A percentile compares a stretch with the other conserved stretches of the same genome.
These are phyloP conservation scores for Ramalina intermedia DNA, from an alignment of 495 filamentous ascomycete species.

Conservation along the genomic window DNA sequence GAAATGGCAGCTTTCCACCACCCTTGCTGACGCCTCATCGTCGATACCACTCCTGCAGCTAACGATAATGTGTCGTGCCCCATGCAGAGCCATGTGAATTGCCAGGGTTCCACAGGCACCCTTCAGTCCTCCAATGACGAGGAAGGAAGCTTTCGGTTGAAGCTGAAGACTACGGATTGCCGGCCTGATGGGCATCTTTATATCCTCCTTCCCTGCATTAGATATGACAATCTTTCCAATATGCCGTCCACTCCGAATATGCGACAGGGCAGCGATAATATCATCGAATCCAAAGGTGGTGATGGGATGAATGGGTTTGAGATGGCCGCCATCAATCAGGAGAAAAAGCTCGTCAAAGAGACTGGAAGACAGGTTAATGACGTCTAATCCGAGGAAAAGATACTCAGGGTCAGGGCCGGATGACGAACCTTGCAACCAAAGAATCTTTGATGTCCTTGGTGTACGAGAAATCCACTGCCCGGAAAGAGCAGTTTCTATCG, in stretches of 20 bases:
- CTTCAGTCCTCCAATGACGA: conserved; percentile 25
- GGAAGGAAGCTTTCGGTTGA: conserved; percentile 16
- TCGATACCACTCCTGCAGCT: conserved; percentile 1
- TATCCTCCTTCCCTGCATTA: neutral
- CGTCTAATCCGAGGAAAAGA: no score
- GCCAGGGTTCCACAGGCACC: conserved; percentile 25
- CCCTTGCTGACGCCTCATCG: neutral
- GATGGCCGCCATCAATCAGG: conserved; percentile 15
- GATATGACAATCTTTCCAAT: conserved; percentile 34
- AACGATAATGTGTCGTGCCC: conserved; percentile 17
- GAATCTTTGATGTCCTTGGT: no score
- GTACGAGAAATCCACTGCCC: no score
- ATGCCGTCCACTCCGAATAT: conserved; percentile 25
- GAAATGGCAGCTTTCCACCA: neutral
- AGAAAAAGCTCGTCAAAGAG: no score
- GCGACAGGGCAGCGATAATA: conserved; percentile 16
- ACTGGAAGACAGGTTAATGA: conserved; percentile 12
- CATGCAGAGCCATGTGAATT: conserved; percentile 17
- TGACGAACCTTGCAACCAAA: no score
- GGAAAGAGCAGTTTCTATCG: conserved; percentile 17
- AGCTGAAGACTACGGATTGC: conserved; percentile 1
- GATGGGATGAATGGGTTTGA: conserved; percentile 23
- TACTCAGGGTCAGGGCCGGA: no score
- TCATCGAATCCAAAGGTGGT: conserved; percentile 14
- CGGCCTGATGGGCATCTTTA: conserved; percentile 16